Percentiles rank a stretch among this genome's conserved stretches.
phyloP scores from a whole-genome alignment of 805 yeast species.

The Starmerella bombicola region DNA sequence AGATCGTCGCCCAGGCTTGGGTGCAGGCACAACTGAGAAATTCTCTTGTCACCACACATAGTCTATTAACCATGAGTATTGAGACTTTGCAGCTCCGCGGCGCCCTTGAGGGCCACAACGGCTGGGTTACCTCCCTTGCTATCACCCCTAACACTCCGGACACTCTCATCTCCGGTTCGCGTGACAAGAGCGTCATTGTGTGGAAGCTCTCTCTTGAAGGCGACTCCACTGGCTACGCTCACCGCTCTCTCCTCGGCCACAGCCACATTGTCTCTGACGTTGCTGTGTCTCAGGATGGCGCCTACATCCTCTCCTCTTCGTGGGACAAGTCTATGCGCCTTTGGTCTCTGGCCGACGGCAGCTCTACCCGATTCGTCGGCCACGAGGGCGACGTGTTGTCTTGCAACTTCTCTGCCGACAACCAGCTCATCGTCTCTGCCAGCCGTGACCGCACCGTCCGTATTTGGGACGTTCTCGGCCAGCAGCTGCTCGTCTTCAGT shows the following conservation, averaged over 20 bases:
- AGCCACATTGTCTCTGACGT: conserved; percentile 98
- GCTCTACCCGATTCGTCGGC: conserved; percentile 90
- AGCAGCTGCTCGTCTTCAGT: conserved; percentile 79
- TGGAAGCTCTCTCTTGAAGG: conserved; percentile 97
- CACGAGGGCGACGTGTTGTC: conserved; percentile 97
- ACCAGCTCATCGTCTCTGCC: conserved; percentile 96
- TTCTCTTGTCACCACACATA: background rate
- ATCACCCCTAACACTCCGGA: conserved; percentile 98
- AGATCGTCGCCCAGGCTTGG: background rate
- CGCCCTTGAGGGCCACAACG: conserved; percentile 74
- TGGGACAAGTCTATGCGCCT: conserved; percentile 99
- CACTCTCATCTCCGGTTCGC: conserved; percentile 92
- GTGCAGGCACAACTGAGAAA: background rate
- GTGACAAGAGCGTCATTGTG: conserved; percentile 96
- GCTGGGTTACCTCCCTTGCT: conserved; percentile 97
- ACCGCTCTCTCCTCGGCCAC: conserved; percentile 95
- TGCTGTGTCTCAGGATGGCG: conserved; percentile 94
- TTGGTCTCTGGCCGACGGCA: conserved; percentile 94
- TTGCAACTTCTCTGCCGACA: conserved; percentile 89
- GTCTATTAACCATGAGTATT: conserved; percentile 17
- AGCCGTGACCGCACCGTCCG: conserved; percentile 98
- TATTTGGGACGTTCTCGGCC: conserved; percentile 99
- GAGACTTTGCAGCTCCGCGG: conserved; percentile 99
- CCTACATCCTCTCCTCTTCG: conserved; percentile 94
- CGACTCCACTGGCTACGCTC: conserved; percentile 94